Evolutionary conservation across 2,329 filamentous ascomycete species (phyloP).

Genomic region (Aspergillus vadensis): DNA sequence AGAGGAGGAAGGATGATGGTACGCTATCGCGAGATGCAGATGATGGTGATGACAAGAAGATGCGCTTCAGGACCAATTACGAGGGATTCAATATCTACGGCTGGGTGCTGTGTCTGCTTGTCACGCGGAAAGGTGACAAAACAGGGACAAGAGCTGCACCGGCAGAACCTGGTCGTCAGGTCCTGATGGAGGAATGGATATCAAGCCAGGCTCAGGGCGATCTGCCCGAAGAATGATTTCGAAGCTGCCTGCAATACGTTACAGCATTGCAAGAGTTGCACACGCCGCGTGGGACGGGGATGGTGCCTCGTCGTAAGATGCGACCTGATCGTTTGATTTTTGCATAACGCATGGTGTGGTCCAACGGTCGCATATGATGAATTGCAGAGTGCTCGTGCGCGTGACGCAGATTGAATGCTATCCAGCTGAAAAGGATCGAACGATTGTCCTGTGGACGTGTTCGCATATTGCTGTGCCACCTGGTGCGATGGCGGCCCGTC

Average conservation of each 20-base stretch:
- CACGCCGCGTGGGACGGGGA: background rate
- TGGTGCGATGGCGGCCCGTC: background rate
- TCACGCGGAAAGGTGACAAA: constrained; percentile 68
- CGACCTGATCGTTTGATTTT: background rate
- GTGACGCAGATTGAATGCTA: background rate
- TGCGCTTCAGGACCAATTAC: constrained; percentile 82
- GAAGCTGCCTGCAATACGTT: background rate
- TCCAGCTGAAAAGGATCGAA: background rate
- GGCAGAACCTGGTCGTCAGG: constrained; percentile 57
- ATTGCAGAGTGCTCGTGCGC: background rate
- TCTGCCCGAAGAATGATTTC: constrained; percentile 40
- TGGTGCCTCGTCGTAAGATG: background rate
- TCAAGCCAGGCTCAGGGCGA: constrained; percentile 65
- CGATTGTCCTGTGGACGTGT: background rate
- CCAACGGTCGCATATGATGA: background rate
- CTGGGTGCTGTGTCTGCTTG: constrained; percentile 84
- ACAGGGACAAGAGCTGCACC: constrained; percentile 36
- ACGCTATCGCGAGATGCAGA: constrained; percentile 40
- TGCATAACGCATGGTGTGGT: background rate
- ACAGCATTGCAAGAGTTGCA: background rate
- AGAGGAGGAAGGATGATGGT: constrained; percentile 39
- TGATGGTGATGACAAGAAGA: constrained; percentile 78
- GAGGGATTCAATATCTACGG: constrained; percentile 97
- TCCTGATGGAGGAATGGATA: constrained; percentile 83
- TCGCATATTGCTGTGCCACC: background rate